Evolutionary conservation across 192 early-diverging fungal genomes (phyloP).

Genomic region (Phlyctochytrium bullatum): DNA sequence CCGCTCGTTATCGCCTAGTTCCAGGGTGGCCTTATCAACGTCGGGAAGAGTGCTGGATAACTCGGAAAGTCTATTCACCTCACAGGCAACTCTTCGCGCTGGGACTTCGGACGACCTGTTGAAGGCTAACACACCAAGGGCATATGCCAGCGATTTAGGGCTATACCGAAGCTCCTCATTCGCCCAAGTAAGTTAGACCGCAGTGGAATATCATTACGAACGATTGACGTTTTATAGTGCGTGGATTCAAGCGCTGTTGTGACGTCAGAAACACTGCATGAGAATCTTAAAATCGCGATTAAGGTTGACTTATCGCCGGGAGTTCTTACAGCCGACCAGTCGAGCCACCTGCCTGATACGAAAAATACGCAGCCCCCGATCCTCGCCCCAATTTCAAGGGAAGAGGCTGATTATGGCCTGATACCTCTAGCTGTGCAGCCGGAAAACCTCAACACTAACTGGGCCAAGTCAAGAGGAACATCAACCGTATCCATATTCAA

Average conservation of each 20-base stretch:
- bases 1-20: not conserved
- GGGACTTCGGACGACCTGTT: not conserved
- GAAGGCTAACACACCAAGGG: not conserved
- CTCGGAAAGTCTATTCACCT: not conserved
- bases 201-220: no score
- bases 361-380: not conserved
- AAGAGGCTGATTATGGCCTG: not conserved
- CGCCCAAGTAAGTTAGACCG: no score
- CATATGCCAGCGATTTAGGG: no score
- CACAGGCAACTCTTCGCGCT: not conserved
- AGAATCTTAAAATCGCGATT: not conserved
- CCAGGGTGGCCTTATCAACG: not conserved
- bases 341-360: not conserved
- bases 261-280: not conserved
- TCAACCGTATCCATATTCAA: not conserved
- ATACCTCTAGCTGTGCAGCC: slow-evolving; percentile 1
- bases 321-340: not conserved
- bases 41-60: not conserved
- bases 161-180: no score
- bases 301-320: not conserved
- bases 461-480: not conserved
- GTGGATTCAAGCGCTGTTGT: not conserved
- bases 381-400: not conserved
- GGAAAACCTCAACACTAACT: not conserved
- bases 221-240: not conserved